Conservation (phyloP, 2,329 filamentous ascomycete genomes). For the Epichloe sibirici region DNA sequence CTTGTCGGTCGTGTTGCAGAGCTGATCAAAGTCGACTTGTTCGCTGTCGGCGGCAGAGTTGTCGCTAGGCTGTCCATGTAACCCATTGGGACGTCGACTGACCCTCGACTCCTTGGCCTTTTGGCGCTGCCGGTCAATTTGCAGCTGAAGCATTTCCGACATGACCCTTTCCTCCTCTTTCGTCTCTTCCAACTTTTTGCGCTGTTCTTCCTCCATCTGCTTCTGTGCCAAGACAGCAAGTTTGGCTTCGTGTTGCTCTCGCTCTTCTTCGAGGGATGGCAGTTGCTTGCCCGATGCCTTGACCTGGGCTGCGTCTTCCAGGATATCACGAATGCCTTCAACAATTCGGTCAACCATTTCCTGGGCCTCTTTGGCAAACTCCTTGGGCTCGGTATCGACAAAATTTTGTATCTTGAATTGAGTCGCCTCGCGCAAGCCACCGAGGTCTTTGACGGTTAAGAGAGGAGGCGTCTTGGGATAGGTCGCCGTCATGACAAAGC, state of each 20-base stretch:
- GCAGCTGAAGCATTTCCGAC: conserved; percentile 59
- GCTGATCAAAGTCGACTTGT: conserved; percentile 52
- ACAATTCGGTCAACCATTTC: conserved; percentile 56
- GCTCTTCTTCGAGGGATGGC: conserved; percentile 80
- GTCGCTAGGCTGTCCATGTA: conserved; percentile 15
- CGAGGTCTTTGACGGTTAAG: conserved; percentile 53
- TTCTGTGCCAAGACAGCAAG: conserved; percentile 48
- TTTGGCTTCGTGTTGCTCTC: conserved; percentile 68
- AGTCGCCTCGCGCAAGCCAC: conserved; percentile 56
- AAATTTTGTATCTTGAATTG: conserved; percentile 57
- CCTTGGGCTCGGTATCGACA: conserved; percentile 44
- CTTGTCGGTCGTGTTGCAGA: conserved; percentile 49
- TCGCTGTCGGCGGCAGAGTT: conserved; percentile 18
- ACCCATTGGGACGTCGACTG: conserved; percentile 38
- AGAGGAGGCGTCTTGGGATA: conserved; percentile 79
- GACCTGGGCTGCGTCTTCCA: conserved; percentile 75
- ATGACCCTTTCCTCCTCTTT: conserved; percentile 60
- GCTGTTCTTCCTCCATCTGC: conserved; percentile 39
- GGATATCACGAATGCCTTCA: conserved; percentile 56
- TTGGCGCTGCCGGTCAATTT: conserved; percentile 54
- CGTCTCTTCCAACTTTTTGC: conserved; percentile 41
- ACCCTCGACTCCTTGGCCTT: conserved; percentile 52
- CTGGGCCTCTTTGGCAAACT: conserved; percentile 39
- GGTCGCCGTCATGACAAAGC: conserved; percentile 73
- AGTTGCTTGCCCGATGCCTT: conserved; percentile 64